phyloP scores from a whole-genome alignment of 495 filamentous ascomycete genomes.

The Tetracladium marchalianum region DNA sequence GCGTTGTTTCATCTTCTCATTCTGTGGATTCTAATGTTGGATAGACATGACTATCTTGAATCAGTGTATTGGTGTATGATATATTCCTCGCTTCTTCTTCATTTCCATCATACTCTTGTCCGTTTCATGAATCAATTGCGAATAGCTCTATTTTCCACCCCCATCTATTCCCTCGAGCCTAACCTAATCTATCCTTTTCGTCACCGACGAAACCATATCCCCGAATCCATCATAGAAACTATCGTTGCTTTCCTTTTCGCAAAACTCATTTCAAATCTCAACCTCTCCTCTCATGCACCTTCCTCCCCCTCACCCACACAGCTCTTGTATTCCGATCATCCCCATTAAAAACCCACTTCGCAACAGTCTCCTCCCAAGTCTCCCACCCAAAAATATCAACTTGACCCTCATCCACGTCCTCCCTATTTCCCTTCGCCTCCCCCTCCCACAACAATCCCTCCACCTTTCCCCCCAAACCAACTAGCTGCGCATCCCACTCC shows the following conservation, averaged over 20 bases:
- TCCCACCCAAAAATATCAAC: slow-evolving; percentile 88
- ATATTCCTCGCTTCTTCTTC: no score
- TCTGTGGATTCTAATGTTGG: no score
- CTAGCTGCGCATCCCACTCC: slow-evolving; percentile 81
- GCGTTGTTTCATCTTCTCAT: no score
- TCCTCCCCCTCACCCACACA: slow-evolving; percentile 72
- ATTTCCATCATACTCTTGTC: no score
- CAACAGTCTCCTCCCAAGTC: slow-evolving; percentile 61
- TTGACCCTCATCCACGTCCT: slow-evolving; percentile 27
- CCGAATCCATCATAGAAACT: no score
- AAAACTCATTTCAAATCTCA: neutral
- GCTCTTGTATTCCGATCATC: slow-evolving; percentile 71
- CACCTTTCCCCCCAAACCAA: slow-evolving; percentile 45
- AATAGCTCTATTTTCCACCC: neutral
- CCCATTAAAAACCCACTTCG: slow-evolving; percentile 85
- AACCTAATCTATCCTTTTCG: neutral
- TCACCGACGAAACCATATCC: neutral
- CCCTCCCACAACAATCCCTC: slow-evolving; percentile 19
- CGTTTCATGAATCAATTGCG: neutral
- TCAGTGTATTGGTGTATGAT: no score
- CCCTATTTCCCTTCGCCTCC: slow-evolving; percentile 6
- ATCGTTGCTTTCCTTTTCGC: no score
- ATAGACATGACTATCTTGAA: no score
- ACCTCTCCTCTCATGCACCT: slow-evolving; percentile 53
- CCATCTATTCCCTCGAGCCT: neutral